Base-by-base conservation (phyloP, 352 stramenopile genomes). In the Globisporangium paddicum region DNA sequence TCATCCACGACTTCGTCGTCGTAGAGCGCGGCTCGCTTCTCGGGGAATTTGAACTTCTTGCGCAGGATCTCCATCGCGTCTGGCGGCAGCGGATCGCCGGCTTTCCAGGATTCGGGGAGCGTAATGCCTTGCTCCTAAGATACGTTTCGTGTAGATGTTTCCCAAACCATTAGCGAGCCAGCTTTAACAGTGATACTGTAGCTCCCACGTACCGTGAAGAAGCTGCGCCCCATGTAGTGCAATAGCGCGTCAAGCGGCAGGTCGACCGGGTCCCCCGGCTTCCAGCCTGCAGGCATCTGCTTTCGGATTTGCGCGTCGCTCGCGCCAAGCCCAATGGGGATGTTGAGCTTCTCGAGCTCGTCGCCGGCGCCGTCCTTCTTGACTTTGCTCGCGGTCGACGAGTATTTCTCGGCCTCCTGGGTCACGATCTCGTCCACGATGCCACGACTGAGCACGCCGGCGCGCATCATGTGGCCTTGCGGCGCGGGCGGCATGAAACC, bases 381-480 rank as follows among this genome's bases (percentile, higher is more conserved):
- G 1, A 68, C 58, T 10, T 66, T 60, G 10, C 63, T 64, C 18
- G 70, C 67, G 40, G 68, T 82, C 19, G 75, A 83, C 56, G 84
- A 83, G 60, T 90, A 89, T 44, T 81, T 79, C 34, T 86, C 75
- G 0, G 74, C 60, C 4, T 85, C 79, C 46, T 86, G 79, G 11
- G 84, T 93, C 40, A 93, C 82, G 41, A 86, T 87, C 55, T 89
- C 82, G 34, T 85, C 81, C 16, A 93, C 77, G 38, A 93, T 80
- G 28, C 84, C 84, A 21, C 84, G 84, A 69, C 82, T 92, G 10
- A 94, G 68, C 11, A 94, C 82, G 56, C 84, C 84, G 0, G 82
- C 84, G 34, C 84, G 82, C 84, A 94, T 94, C 80, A 92, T 92
- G 54, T 94, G 82, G 50, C 86, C 77, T 42, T 90, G 84, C 18